Evolutionary conservation across 257 asterid species (phyloP).

Genomic region (Nicotiana benthamiana): DNA sequence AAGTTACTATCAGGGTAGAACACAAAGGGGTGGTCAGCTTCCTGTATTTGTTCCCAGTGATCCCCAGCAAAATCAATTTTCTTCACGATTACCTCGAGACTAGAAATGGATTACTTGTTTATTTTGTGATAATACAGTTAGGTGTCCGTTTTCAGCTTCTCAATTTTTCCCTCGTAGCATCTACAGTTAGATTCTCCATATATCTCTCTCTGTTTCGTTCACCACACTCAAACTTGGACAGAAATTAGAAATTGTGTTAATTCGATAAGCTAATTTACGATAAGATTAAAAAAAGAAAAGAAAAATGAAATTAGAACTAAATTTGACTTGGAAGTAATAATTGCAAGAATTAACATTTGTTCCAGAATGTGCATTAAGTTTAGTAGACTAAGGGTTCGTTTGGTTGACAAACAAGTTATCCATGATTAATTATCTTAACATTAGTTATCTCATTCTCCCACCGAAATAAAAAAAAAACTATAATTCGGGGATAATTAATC

Average conservation of each 20-base stretch:
- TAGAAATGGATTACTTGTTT: conserved; percentile 10
- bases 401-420: no score
- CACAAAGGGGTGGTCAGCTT: conserved; percentile 88
- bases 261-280: background rate
- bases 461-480: no score
- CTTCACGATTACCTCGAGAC: conserved; percentile 34
- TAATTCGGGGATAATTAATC: no score
- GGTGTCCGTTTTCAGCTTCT: conserved; percentile 11
- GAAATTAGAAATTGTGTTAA: background rate
- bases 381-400: no score
- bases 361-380: no score
- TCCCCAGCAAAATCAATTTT: conserved; percentile 55
- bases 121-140: conserved; percentile 10
- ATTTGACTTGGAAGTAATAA: background rate
- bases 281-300: background rate
- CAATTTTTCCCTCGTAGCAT: background rate
- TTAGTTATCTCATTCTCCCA: no score
- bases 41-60: conserved; percentile 93
- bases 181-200: background rate
- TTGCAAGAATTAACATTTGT: no score
- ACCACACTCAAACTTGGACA: background rate
- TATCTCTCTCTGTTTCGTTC: background rate
- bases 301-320: background rate
- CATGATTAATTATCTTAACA: no score
- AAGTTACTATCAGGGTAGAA: conserved; percentile 68